Conservation (phyloP, 306 rosid genomes). For the Castanea crenata region DNA sequence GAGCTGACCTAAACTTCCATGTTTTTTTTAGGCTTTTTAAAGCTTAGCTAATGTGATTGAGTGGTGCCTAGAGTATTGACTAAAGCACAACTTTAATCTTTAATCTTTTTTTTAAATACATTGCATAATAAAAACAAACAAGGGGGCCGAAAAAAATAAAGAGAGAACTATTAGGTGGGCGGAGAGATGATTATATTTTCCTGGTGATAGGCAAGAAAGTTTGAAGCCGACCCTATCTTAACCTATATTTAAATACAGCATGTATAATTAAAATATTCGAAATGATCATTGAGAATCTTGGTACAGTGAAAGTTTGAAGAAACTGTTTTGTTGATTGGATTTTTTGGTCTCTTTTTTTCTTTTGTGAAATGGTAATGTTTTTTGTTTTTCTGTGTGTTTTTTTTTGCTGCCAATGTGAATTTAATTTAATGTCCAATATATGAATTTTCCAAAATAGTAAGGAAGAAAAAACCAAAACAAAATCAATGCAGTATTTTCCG, state of each 20-base stretch:
- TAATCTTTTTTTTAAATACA: slow-evolving; percentile 1
- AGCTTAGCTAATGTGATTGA: background rate
- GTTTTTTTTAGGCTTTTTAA: background rate
- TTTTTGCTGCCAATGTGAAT: no score
- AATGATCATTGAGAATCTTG: slow-evolving; percentile 32
- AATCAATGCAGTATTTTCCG: background rate
- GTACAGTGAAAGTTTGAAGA: slow-evolving; percentile 27
- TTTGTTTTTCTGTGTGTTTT: no score
- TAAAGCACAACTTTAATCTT: background rate
- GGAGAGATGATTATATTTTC: slow-evolving; percentile 12
- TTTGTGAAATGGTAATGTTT: no score
- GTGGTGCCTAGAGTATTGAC: background rate
- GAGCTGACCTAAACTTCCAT: background rate
- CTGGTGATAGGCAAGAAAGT: slow-evolving; percentile 20
- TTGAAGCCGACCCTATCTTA: slow-evolving; percentile 15
- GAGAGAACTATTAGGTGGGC: background rate
- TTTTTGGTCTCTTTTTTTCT: background rate
- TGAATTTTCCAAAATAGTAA: no score
- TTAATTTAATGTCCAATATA: no score
- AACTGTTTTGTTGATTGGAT: background rate
- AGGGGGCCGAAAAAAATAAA: background rate
- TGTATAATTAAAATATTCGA: slow-evolving; percentile 28
- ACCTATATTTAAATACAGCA: slow-evolving; percentile 7
- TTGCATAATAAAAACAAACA: background rate
- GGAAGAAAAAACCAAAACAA: background rate